Base-by-base conservation (phyloP, 306 rosid species). In the Delonix regia region DNA sequence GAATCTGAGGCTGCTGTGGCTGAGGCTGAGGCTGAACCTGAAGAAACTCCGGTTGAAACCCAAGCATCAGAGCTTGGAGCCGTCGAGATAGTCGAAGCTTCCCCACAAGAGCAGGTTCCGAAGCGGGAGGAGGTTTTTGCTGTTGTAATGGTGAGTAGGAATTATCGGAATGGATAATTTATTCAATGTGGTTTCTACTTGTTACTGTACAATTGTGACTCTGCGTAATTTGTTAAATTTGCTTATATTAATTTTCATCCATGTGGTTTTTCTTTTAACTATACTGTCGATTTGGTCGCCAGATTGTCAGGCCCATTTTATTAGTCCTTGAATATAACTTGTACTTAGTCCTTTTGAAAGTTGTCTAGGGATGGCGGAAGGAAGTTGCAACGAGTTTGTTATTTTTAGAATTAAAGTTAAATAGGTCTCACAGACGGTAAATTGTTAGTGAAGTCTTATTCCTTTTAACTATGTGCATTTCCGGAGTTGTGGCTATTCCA, bases 91-190 rank as follows among this genome's bases (percentile, higher is more conserved):
- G 80, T 80, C 4, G 56, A 86, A 51, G 28, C 83, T 77, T 34
- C 88, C 16, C 56, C 89, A 1, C 81, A 19, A 41, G 85, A 19
- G 10, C 85, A 77, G 57, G 56, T 79, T 47, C 86, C 92, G 0
- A 75, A 84, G 14, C 93, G 97, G 73, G 98, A 95, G 81, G 83
- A 90, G 24, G 78, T 91, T 66, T 93, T 93, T 77, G 99, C 94
- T 10, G 99, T 95, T 11, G 96, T 93, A 39, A 89, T 95, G 99
- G 99, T 95, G 48, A 74, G 91, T 84, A 2, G 19, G 21, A 27
- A 71, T 38, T n/a, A 0, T 38, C 70, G 10, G 16, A 36, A 4
- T 64, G 28, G 28, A 9, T n/a, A n/a, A 10, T 38, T 81, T 38
- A 48, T 24, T 41, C 11, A 28, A 52, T 68, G 38, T 71, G 53